Evolutionary conservation across 257 asterid species (phyloP), one percentile per base, ranked within the genome.

Genomic region (Lavandula angustifolia): DNA sequence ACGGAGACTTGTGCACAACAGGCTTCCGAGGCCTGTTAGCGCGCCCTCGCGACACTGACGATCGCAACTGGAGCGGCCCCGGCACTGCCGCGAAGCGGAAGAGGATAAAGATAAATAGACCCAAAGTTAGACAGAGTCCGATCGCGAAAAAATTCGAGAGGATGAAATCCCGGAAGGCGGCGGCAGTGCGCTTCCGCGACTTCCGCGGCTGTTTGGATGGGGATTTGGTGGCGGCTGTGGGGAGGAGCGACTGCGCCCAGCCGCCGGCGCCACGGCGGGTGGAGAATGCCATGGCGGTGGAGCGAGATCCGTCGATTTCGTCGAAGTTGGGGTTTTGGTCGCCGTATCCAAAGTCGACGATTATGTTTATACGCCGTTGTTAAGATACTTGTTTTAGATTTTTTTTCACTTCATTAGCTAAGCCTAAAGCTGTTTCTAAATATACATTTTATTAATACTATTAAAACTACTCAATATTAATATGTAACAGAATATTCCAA

Each of bases 251-350:
- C 14, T 78, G 89, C 46, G 83, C 76, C 96, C 96, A 85, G 41
- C 89, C 87, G 22, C 85, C 88, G 75, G 84, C 88, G 66, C 82
- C 84, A 49, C 98, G 96, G 57, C 98, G 96, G 82, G 84, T 66
- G 82, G 96, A 87, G 77, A 82, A 89, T 10, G 95, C 81, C 98
- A 92, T 92, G 61, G 73, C 66, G 74, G 80, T 8, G 60, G 73
- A 49, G 67, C 54, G 62, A 66, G 83, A 70, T 78, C 68, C 71
- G 76, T 17, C 9, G 63, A 34, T 40, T 9, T 41, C 40, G 65
- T 27, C 50, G 13, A 67, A 17, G 43, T 14, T 60, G 13, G 61
- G 51, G 60, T 33, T 42, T 27, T 33, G 66, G 55, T 44, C 69
- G 69, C 43, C 64, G 41, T 13, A 62, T 44, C 29, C 41, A 7